phyloP scores from a whole-genome alignment of 2,329 filamentous ascomycete species.

The Penicillium hordei region DNA sequence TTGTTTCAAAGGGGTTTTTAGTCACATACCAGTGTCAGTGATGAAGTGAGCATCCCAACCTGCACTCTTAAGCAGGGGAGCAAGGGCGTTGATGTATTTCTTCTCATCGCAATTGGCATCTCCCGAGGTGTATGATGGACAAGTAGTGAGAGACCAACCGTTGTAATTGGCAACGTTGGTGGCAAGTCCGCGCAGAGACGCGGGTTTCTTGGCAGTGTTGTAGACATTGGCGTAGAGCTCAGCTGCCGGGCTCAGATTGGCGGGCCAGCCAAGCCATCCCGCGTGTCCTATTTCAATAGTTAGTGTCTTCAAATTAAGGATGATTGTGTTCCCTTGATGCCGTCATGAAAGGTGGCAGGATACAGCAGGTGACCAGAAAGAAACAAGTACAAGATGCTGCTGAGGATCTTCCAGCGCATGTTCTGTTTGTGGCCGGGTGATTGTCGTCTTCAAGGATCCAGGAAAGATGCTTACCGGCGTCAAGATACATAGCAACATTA shows the following conservation, averaged over 20 bases:
- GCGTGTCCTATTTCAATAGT: slow-evolving; percentile 47
- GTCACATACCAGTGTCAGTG: slow-evolving; percentile 49
- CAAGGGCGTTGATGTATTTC: slow-evolving; percentile 53
- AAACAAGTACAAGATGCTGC: too few species aligned
- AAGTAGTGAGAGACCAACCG: slow-evolving; percentile 49
- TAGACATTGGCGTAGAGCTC: slow-evolving; percentile 51
- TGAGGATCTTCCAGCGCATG: background rate
- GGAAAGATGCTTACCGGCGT: slow-evolving; percentile 49
- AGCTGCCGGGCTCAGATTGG: slow-evolving; percentile 56
- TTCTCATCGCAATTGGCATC: slow-evolving; percentile 56
- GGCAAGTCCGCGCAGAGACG: slow-evolving; percentile 52
- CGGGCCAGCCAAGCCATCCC: slow-evolving; percentile 64
- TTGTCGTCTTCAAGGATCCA: too few species aligned
- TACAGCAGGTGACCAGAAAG: background rate
- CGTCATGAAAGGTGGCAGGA: background rate
- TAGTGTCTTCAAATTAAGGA: background rate
- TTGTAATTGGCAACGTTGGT: slow-evolving; percentile 63
- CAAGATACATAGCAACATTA: slow-evolving; percentile 65
- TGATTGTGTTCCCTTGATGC: background rate
- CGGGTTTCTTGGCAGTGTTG: slow-evolving; percentile 48
- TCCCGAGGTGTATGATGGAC: slow-evolving; percentile 46
- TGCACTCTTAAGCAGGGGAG: slow-evolving; percentile 47
- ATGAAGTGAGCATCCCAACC: slow-evolving; percentile 59
- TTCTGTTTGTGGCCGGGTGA: background rate
- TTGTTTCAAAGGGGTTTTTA: background rate